Evolutionary conservation across 1,284 basidiomycete genomes (phyloP), one percentile per base, ranked within the genome.

Genomic region (Ustilago trichophora): DNA sequence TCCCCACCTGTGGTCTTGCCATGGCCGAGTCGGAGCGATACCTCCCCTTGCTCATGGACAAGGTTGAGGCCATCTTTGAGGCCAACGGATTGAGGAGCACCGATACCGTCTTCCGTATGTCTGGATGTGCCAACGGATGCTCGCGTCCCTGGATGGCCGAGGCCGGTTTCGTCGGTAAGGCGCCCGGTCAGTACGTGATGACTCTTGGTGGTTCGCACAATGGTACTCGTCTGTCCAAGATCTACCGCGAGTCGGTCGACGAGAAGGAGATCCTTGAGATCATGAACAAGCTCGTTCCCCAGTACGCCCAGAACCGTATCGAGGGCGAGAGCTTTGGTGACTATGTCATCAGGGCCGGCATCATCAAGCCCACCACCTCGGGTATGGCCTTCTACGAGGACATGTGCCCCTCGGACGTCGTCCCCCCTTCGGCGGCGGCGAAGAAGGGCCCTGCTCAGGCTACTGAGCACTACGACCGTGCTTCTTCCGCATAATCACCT

Each of bases 11-110:
- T 73, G 90, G 91, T 75, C 87, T 95, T 34, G 93, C 93, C 12
- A 95, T 95, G 92, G 93, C 93, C 24, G 93, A 96, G 83, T 93
- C 91, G 11, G 93, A 96, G 53, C 67, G 91, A 88, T 98, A 97
- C 83, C 85, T 98, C n/a, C 96, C 96, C 9, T 76, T 95, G 21
- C 88, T 98, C 40, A 87, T 98, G 67, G 91, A 92, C 84, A 98
- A 98, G 84, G 89, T 98, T 22, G 96, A 98, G 85, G 88, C 89
- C 83, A 90, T 98, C 26, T 92, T 92, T 79, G 93, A 98, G 81
- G 90, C 93, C 80, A 90, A 89, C 72, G 95, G 95, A 22, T 85
- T 98, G 40, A 87, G 92, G 49, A 90, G 93, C 80, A 93, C 97
- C 82, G 90, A 91, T 3, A 94, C 98, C 70, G 89, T 96, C 54